A percentile compares a stretch with the other conserved stretches of the same genome.
Conservation (phyloP, 2,329 filamentous ascomycete species). For the Verticillium nubilum region DNA sequence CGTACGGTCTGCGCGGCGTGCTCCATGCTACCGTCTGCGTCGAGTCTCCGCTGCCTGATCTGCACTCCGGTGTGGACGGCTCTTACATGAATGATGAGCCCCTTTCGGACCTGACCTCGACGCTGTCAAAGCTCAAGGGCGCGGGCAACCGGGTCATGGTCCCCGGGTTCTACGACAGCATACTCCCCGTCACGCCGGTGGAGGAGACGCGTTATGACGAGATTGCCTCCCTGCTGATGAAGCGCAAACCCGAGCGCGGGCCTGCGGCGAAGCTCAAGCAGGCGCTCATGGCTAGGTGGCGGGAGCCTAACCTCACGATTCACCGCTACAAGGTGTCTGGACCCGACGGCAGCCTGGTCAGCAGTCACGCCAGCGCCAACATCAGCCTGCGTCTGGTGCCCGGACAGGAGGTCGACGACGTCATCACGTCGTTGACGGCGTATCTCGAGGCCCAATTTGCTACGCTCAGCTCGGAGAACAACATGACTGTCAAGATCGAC, state of each 20-base stretch:
- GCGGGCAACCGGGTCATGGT: slow-evolving; percentile 76
- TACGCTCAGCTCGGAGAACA: slow-evolving; percentile 73
- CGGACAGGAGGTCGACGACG: slow-evolving; percentile 79
- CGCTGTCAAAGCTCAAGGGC: slow-evolving; percentile 78
- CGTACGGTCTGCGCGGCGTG: slow-evolving; percentile 88
- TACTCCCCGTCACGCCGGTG: slow-evolving; percentile 66
- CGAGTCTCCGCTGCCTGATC: slow-evolving; percentile 78
- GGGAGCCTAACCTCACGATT: slow-evolving; percentile 89
- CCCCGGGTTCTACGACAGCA: slow-evolving; percentile 82
- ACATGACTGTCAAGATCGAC: slow-evolving; percentile 75
- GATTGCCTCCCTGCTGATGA: slow-evolving; percentile 72
- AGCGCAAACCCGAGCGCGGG: slow-evolving; percentile 57
- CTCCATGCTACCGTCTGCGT: slow-evolving; percentile 89
- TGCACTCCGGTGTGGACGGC: slow-evolving; percentile 96
- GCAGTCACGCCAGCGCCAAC: slow-evolving; percentile 79
- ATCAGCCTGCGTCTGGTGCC: slow-evolving; percentile 90
- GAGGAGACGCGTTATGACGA: slow-evolving; percentile 80
- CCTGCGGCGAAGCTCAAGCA: slow-evolving; percentile 67
- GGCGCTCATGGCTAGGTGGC: slow-evolving; percentile 89
- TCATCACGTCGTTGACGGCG: slow-evolving; percentile 60
- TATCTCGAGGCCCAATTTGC: slow-evolving; percentile 70
- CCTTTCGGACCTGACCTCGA: slow-evolving; percentile 79
- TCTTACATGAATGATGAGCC: slow-evolving; percentile 87
- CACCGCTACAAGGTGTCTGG: slow-evolving; percentile 91
- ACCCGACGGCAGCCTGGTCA: slow-evolving; percentile 87